phyloP scores from a whole-genome alignment of 1,284 basidiomycete genomes.

The Taiwanofungus camphoratus region DNA sequence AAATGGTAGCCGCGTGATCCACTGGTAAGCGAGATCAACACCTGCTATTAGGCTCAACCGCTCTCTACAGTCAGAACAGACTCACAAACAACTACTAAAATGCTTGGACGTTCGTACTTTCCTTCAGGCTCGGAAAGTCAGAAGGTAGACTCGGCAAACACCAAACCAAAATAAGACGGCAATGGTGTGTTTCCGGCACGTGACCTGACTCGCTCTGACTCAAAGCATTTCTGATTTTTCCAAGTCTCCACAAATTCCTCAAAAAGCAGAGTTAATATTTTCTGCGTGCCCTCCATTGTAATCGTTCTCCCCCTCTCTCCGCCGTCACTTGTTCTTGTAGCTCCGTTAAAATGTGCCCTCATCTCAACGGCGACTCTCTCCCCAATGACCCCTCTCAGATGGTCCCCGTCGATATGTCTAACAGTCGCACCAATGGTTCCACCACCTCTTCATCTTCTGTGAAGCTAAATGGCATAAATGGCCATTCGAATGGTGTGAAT shows the following conservation, averaged over 20 bases:
- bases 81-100: too few relatives aligned
- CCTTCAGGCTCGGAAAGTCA: too few relatives aligned
- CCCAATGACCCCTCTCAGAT: slow-evolving; percentile 50
- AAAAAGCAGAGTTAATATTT: slow-evolving; percentile 31
- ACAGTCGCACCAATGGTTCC: slow-evolving; percentile 24
- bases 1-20: too few relatives aligned
- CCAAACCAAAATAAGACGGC: too few relatives aligned
- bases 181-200: not conserved
- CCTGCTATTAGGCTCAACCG: too few relatives aligned
- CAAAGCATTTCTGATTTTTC: slow-evolving; percentile 1
- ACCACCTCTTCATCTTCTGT: slow-evolving; percentile 16
- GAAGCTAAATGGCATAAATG: slow-evolving; percentile 35
- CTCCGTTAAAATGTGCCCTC: slow-evolving; percentile 65
- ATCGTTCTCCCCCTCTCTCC: too few relatives aligned
- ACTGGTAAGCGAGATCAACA: too few relatives aligned
- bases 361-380: slow-evolving; percentile 46
- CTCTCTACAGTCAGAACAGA: too few relatives aligned
- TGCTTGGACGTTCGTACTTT: too few relatives aligned
- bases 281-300: too few relatives aligned
- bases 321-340: too few relatives aligned
- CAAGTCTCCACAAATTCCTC: not conserved
- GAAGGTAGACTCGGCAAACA: too few relatives aligned
- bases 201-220: slow-evolving; percentile 6
- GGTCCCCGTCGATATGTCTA: slow-evolving; percentile 54
- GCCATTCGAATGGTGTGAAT: slow-evolving; percentile 31